A percentile compares a stretch with the other conserved stretches of the same genome.
These are phyloP conservation scores for Pyrenopolyporus hunteri DNA, from an alignment of 495 filamentous ascomycete genomes.

Conservation along the genomic window DNA sequence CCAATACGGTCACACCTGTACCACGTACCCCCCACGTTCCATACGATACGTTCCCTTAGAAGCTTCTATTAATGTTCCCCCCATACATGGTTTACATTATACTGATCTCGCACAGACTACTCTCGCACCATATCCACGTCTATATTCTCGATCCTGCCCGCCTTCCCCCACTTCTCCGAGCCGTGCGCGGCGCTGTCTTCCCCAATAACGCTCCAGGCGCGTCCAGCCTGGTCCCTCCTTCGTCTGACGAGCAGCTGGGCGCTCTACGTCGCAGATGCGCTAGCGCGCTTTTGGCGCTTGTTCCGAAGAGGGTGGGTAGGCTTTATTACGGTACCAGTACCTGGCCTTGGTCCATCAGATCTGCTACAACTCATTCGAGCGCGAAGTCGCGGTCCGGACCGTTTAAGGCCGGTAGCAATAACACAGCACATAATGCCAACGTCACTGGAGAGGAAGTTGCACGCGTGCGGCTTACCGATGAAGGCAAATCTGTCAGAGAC, in stretches of 20 bases:
- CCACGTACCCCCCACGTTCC: constrained; percentile 36
- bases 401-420: constrained; percentile 38
- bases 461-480: constrained; percentile 41
- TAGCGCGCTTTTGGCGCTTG: constrained; percentile 55
- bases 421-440: constrained; percentile 35
- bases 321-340: constrained; percentile 57
- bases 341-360: constrained; percentile 36
- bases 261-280: constrained; percentile 60
- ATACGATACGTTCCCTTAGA: constrained; percentile 29
- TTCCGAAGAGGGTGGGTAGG: constrained; percentile 56
- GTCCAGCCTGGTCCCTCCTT: constrained; percentile 53
- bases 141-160: constrained; percentile 69
- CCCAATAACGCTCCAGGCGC: constrained; percentile 71
- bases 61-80: constrained; percentile 40
- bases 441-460: constrained; percentile 39
- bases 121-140: constrained; percentile 71
- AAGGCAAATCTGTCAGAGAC: constrained; percentile 46
- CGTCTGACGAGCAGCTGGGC: constrained; percentile 53
- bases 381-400: constrained; percentile 40
- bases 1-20: constrained; percentile 31
- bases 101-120: constrained; percentile 63
- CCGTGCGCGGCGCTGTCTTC: constrained; percentile 74
- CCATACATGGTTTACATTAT: constrained; percentile 31
- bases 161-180: constrained; percentile 75
- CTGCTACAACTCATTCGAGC: constrained; percentile 29